These are phyloP conservation scores for Trichoderma atrobrunneum DNA, from an alignment of 2,329 filamentous ascomycete species.

Conservation along the genomic window DNA sequence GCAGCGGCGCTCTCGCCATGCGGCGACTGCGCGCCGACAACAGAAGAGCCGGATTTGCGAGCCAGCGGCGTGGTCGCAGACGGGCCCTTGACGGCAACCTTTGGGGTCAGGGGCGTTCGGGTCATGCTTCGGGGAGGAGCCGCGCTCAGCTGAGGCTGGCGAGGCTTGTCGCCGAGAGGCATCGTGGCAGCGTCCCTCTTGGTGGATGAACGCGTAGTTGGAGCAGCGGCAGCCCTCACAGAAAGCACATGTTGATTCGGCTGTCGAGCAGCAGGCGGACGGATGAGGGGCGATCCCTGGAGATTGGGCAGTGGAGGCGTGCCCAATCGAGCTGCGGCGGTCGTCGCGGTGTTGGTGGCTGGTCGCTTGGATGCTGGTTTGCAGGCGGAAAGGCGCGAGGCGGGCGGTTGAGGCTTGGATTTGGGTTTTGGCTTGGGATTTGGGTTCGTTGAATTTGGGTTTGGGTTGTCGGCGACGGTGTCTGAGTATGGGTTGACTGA, in stretches of 20 bases:
- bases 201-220: slow-evolving; percentile 23
- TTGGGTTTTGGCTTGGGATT: not conserved
- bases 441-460: not conserved
- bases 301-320: slow-evolving; percentile 6
- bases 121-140: slow-evolving; percentile 54
- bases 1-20: slow-evolving; percentile 50
- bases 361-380: not conserved
- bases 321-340: not conserved
- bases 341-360: not conserved
- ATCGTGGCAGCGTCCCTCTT: slow-evolving; percentile 31
- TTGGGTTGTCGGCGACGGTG: slow-evolving; percentile 8
- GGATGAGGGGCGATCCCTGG: slow-evolving; percentile 18
- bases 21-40: slow-evolving; percentile 24
- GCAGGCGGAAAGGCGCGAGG: slow-evolving; percentile 7
- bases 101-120: slow-evolving; percentile 52
- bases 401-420: not conserved
- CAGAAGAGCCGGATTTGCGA: slow-evolving; percentile 31
- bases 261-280: slow-evolving; percentile 22
- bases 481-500: slow-evolving; percentile 18
- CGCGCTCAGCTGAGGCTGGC: slow-evolving; percentile 67
- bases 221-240: slow-evolving; percentile 15
- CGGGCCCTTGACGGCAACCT: slow-evolving; percentile 48
- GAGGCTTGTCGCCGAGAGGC: slow-evolving; percentile 55
- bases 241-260: slow-evolving; percentile 30
- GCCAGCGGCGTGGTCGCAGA: slow-evolving; percentile 43